Evolutionary conservation across 371 early-diverging fungal species (phyloP).

Genomic region (Mucor ambiguus): DNA sequence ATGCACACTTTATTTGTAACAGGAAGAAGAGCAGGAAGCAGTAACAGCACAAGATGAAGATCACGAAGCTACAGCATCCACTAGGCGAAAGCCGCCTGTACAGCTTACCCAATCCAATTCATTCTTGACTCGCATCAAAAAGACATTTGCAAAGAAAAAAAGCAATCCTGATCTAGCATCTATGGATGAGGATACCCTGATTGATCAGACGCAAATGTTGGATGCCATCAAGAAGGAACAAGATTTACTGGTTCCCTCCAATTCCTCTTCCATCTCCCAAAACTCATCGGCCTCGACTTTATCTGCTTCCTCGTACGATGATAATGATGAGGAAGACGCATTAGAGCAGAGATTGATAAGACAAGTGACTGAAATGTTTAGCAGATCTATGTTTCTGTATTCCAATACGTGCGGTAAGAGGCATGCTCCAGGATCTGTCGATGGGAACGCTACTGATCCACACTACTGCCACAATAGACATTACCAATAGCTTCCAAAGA

Average conservation of each 20-base stretch:
- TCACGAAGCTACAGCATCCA: not conserved
- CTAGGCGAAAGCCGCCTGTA: constrained; percentile 13
- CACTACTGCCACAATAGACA: constrained; percentile 26
- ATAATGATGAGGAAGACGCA: constrained; percentile 25
- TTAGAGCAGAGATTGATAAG: constrained; percentile 65
- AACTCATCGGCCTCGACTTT: constrained; percentile 19
- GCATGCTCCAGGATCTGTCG: too few relatives aligned
- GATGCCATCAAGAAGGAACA: not conserved
- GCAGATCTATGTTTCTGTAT: constrained; percentile 65
- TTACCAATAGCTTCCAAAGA: constrained; percentile 48
- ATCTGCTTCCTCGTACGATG: constrained; percentile 11
- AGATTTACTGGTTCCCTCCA: constrained; percentile 17
- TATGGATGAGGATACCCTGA: constrained; percentile 13
- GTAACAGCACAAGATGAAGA: constrained; percentile 10
- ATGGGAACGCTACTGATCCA: not conserved
- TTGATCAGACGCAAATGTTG: constrained; percentile 15
- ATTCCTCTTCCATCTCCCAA: constrained; percentile 11
- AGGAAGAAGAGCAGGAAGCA: constrained; percentile 13
- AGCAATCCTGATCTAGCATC: not conserved
- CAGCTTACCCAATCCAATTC: constrained; percentile 27
- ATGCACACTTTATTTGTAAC: not conserved
- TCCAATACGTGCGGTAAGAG: constrained; percentile 60
- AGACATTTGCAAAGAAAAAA: constrained; percentile 28
- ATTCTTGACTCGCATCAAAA: constrained; percentile 31
- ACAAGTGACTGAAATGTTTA: constrained; percentile 66